Evolutionary conservation across 2,329 filamentous ascomycete species (phyloP).

Genomic region (Phyllosticta capitalensis): DNA sequence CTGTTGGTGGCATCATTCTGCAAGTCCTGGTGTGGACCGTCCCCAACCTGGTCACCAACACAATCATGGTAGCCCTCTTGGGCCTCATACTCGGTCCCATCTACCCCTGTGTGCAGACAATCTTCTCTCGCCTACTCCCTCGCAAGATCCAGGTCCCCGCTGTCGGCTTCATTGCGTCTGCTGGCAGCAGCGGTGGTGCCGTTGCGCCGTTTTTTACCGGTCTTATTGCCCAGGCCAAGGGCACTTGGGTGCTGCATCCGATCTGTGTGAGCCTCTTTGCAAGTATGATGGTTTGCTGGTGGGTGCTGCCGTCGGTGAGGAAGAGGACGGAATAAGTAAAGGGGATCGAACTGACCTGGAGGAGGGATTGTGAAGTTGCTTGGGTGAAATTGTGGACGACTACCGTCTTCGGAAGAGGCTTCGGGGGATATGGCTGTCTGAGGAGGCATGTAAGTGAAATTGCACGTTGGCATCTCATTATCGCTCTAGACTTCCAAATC

Average conservation of each 20-base stretch:
- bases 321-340: constrained; percentile 49
- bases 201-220: constrained; percentile 58
- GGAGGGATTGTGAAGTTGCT: no score
- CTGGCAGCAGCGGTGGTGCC: constrained; percentile 57
- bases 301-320: constrained; percentile 42
- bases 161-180: constrained; percentile 59
- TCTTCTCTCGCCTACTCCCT: constrained; percentile 53
- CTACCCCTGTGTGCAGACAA: constrained; percentile 61
- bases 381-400: no score
- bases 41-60: constrained; percentile 53
- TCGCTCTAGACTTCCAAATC: no score
- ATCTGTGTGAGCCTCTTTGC: constrained; percentile 57
- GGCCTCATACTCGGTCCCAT: constrained; percentile 70
- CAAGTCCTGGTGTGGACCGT: constrained; percentile 72
- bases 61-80: constrained; percentile 46
- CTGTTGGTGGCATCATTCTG: constrained; percentile 53
- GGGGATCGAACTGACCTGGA: no score
- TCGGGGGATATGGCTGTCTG: no score
- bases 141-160: constrained; percentile 54
- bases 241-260: constrained; percentile 55
- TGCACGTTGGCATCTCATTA: no score
- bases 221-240: constrained; percentile 50
- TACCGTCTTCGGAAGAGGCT: no score
- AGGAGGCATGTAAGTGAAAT: no score
- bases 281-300: constrained; percentile 59